phyloP scores from a whole-genome alignment of 306 rosid genomes.

The Amphicarpaea edgeworthii region DNA sequence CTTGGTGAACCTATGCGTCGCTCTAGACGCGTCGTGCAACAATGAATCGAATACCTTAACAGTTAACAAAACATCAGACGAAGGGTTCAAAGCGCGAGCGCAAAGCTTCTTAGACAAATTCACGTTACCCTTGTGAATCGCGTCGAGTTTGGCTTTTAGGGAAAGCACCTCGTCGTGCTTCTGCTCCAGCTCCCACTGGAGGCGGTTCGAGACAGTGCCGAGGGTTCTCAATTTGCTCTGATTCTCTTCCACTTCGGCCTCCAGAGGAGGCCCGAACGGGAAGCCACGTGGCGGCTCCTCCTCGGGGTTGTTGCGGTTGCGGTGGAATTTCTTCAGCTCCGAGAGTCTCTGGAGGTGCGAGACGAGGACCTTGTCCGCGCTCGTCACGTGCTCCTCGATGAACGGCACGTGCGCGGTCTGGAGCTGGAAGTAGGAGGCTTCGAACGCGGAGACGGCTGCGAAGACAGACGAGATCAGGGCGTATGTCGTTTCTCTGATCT shows the following conservation, averaged over 20 bases:
- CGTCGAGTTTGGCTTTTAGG: conserved; percentile 63
- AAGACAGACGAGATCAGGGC: conserved; percentile 78
- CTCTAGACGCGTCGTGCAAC: conserved; percentile 80
- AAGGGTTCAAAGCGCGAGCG: conserved; percentile 49
- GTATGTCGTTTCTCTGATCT: conserved; percentile 54
- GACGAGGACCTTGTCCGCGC: conserved; percentile 79
- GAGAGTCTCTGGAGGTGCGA: conserved; percentile 89
- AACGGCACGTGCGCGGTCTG: conserved; percentile 94
- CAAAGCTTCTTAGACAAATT: conserved; percentile 69
- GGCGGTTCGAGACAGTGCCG: conserved; percentile 84
- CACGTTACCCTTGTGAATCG: conserved; percentile 67
- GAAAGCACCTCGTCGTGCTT: conserved; percentile 78
- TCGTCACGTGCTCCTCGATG: conserved; percentile 66
- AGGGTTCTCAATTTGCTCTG: conserved; percentile 88
- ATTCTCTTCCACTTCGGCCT: conserved; percentile 92
- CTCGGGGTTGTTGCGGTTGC: conserved; percentile 49
- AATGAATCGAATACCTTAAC: conserved; percentile 81
- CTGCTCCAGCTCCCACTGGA: conserved; percentile 81
- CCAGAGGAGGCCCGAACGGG: conserved; percentile 75
- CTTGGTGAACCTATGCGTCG: conserved; percentile 72
- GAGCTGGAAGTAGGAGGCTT: conserved; percentile 87
- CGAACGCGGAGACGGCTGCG: conserved; percentile 83
- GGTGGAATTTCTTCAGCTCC: conserved; percentile 67
- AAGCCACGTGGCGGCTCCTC: conserved; percentile 42
- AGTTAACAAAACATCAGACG: conserved; percentile 77